Base-by-base conservation (phyloP, 2,329 filamentous ascomycete genomes). In the Fusarium sp. region DNA sequence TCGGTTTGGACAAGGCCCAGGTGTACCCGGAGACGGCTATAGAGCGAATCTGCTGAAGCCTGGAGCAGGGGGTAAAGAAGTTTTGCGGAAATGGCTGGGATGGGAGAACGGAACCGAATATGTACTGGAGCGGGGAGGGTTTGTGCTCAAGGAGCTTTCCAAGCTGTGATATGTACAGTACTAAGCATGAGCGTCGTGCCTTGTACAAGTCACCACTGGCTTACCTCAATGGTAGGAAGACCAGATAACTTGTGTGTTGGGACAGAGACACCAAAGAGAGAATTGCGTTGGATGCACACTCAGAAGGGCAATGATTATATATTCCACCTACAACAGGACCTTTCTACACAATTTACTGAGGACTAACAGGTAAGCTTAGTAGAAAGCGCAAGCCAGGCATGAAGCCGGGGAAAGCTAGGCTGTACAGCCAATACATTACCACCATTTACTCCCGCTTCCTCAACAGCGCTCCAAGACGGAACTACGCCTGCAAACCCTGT, bases 91-190 rank as follows among this genome's bases (percentile, higher is more conserved):
- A 55, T 98, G 95, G 95, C 85, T 92, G 74, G 93, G 94, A 1
- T 97, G 94, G 94, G 86, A 84, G 67, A 88, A 85, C 75, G 94
- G 93, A 2, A 86, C 83, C 66, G 89, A 97, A 36, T 97, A 91
- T 79, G 87, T 89, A n/a, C 84, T 93, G 5, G 82, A 86, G 33
- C 83, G 89, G 33, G 92, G 92, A 1, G 91, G 89, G 0, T 80
- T 94, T 70, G 86, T 91, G 26, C 81, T 85, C 69, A 87, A 71
- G 56, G 68, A 77, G 51, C 72, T 54, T 61, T 78, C 81, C 10
- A 84, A 81, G 72, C 60, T 84, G 33, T 84, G 38, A 71, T 51
- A 22, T 38, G 20, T 22, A 45, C 14, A 35, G 20, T 22, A 45
- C 14, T 8, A 44, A 38, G 16, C 51, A 20, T 30, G 33, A 24